These are phyloP conservation scores for Cryptosporidium ubiquitum DNA, from an alignment of 169 alveolate genomes.

Conservation along the genomic window DNA sequence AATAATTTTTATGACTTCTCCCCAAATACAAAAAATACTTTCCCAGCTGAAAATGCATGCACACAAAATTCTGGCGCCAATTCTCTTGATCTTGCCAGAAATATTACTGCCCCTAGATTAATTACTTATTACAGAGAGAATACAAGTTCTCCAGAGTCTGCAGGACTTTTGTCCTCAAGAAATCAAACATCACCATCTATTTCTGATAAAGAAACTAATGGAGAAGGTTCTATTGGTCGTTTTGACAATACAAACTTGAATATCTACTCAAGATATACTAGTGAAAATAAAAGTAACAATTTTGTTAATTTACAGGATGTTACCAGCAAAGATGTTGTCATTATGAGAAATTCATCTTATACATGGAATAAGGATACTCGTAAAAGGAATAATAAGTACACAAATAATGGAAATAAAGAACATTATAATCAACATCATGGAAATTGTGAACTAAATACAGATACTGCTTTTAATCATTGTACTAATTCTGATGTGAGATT, in stretches of 20 bases:
- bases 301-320: neutral
- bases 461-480: neutral
- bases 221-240: neutral
- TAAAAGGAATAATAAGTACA: neutral
- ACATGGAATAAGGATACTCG: slow-evolving; percentile 42
- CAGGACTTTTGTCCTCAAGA: neutral
- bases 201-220: neutral
- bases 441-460: neutral
- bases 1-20: neutral
- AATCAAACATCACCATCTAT: neutral
- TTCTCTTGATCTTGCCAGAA: neutral
- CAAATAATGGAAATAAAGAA: neutral
- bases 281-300: neutral
- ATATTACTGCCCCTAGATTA: neutral
- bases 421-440: neutral
- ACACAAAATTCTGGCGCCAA: neutral
- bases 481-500: neutral
- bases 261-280: neutral
- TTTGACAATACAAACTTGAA: neutral
- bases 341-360: slow-evolving; percentile 47
- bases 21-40: neutral
- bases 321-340: neutral
- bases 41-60: neutral
- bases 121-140: neutral
- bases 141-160: neutral